Evolutionary conservation across 2,329 filamentous ascomycete genomes (phyloP), one percentile per base, ranked within the genome.

Genomic region (Aureobasidium sp.): DNA sequence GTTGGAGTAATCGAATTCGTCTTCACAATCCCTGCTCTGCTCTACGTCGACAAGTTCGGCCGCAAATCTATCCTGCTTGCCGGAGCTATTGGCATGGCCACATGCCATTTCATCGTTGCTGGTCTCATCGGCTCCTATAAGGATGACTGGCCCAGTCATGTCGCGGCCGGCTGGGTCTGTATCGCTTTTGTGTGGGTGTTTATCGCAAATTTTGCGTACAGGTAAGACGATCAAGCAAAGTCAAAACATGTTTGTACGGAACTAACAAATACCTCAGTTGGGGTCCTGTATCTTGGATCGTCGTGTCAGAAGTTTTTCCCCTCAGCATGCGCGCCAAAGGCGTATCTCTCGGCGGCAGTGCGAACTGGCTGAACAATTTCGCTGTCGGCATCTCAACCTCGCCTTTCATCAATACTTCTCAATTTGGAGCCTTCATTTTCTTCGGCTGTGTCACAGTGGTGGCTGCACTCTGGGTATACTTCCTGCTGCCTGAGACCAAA

Each of bases 151-250:
- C 18, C 65, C 0, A 56, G 65, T 3, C 71, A 77, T 55, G 50
- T 50, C 8, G 70, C 59, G 16, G 68, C 60, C 15, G 69, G 68
- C 42, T 70, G 68, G 69, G 91, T 80, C 4, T 85, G 90, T 0
- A 90, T 87, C 6, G 83, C 76, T 56, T 90, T 92, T 84, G 88
- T 92, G 9, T 94, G 91, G 91, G 82, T 94, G 1, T 94, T 92
- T 69, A 87, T 92, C 25, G 81, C 91, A 38, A 87, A 92, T 74
- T 94, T 94, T 72, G 92, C 90, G 33, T 93, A 92, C 75, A 60
- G 54, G 54, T 58, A 33, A 31, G 54, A 18, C 27, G 8, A 15
- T 23, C 16, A 1, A 16, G 4, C 3, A 7, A 13, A 9, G 11
- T 8, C 9, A 4, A 18, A 16, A 8, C 13, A 36, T 36, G 33